These are phyloP conservation scores for Xylariaceae sp. DNA, from an alignment of 2,329 filamentous ascomycete genomes.

Conservation along the genomic window DNA sequence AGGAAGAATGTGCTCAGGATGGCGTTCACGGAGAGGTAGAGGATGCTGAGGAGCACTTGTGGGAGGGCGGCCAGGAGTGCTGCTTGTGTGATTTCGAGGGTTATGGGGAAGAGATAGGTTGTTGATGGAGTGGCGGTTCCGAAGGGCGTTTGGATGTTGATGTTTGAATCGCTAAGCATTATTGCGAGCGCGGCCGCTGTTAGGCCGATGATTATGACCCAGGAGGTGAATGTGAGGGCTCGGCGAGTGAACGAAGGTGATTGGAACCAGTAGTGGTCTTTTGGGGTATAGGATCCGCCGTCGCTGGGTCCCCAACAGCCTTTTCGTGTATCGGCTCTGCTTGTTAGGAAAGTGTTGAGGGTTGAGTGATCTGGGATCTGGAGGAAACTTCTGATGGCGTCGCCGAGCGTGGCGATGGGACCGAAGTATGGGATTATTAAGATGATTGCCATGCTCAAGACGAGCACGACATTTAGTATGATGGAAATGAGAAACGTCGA, in stretches of 20 bases:
- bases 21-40: slow-evolving; percentile 47
- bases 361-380: slow-evolving; percentile 27
- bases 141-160: slow-evolving; percentile 33
- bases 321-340: slow-evolving; percentile 41
- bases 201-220: slow-evolving; percentile 36
- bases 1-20: slow-evolving; percentile 46
- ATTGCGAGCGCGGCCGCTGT: slow-evolving; percentile 37
- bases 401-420: slow-evolving; percentile 31
- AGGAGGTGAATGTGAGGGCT: slow-evolving; percentile 37
- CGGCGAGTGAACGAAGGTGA: slow-evolving; percentile 42
- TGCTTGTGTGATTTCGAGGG: slow-evolving; percentile 24
- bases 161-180: slow-evolving; percentile 22
- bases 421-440: slow-evolving; percentile 24
- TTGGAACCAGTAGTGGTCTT: slow-evolving; percentile 42
- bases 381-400: slow-evolving; percentile 31
- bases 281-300: slow-evolving; percentile 40
- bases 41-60: slow-evolving; percentile 43
- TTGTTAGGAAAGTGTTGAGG: slow-evolving; percentile 41
- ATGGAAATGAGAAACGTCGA: slow-evolving; percentile 39
- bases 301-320: slow-evolving; percentile 42
- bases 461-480: slow-evolving; percentile 25
- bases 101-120: slow-evolving; percentile 27
- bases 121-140: slow-evolving; percentile 35
- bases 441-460: slow-evolving; percentile 27
- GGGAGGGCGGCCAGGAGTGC: slow-evolving; percentile 42